phyloP scores from a whole-genome alignment of 2,329 filamentous ascomycete species.

The Neobulgaria alba region DNA sequence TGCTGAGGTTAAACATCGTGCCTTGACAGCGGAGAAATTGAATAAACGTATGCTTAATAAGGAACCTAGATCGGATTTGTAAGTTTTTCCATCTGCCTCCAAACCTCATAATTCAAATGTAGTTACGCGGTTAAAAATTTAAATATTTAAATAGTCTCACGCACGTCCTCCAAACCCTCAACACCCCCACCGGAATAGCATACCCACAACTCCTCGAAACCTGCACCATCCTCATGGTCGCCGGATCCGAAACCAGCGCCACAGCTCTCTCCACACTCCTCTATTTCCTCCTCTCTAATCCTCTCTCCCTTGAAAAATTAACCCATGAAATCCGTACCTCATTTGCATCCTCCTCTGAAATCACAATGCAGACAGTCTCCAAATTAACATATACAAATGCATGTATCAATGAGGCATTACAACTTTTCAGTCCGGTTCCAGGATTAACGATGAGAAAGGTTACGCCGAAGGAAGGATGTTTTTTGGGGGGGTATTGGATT shows the following conservation, averaged over 20 bases:
- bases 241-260: slow-evolving; percentile 33
- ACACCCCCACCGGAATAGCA: slow-evolving; percentile 13
- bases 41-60: slow-evolving; percentile 7
- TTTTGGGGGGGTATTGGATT: slow-evolving; percentile 9
- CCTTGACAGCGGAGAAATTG: slow-evolving; percentile 17
- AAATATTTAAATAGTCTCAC: no score
- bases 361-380: slow-evolving; percentile 6
- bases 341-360: slow-evolving; percentile 27
- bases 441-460: slow-evolving; percentile 9
- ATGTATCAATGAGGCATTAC: slow-evolving; percentile 31
- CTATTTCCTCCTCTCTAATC: slow-evolving; percentile 17
- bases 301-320: slow-evolving; percentile 30
- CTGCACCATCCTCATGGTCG: slow-evolving; percentile 24
- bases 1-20: slow-evolving; percentile 13
- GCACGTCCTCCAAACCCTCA: slow-evolving; percentile 22
- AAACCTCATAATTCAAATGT: no score
- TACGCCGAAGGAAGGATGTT: slow-evolving; percentile 8
- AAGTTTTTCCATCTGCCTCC: no score
- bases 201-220: slow-evolving; percentile 11
- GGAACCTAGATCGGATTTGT: slow-evolving; percentile 31
- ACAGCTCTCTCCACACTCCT: slow-evolving; percentile 32
- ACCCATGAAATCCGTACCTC: slow-evolving; percentile 33
- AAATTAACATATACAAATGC: slow-evolving; percentile 29
- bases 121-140: no score
- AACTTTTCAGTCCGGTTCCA: slow-evolving; percentile 29